Evolutionary conservation across 2,329 filamentous ascomycete species (phyloP).

Genomic region (Hypoxylon sp.): DNA sequence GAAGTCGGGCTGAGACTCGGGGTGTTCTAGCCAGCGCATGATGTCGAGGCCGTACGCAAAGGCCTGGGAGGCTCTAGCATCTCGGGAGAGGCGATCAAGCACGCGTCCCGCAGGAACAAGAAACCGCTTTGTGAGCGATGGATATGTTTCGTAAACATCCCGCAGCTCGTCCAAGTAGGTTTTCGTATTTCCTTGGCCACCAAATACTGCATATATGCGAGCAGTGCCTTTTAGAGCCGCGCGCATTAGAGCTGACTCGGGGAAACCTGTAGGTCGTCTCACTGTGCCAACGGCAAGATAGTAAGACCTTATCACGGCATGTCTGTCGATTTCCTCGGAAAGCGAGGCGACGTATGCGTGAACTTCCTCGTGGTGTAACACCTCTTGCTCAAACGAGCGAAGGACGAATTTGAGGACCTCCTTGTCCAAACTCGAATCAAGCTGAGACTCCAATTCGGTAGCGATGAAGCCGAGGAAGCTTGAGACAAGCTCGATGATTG

Average conservation of each 20-base stretch:
- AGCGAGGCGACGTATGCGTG: constrained; percentile 28
- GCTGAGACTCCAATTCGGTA: constrained; percentile 19
- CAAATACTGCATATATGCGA: constrained; percentile 34
- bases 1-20: constrained; percentile 39
- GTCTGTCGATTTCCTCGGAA: constrained; percentile 21
- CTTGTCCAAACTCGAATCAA: constrained; percentile 25
- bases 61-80: constrained; percentile 32
- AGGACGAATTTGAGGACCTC: constrained; percentile 30
- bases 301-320: constrained; percentile 30
- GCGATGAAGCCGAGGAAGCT: constrained; percentile 29
- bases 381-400: constrained; percentile 25
- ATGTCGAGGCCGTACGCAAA: constrained; percentile 43
- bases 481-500: constrained; percentile 28
- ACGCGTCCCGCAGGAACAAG: constrained; percentile 25
- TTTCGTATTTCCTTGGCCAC: constrained; percentile 39
- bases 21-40: constrained; percentile 40
- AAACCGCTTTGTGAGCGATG: constrained; percentile 27
- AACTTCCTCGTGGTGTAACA: constrained; percentile 29
- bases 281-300: constrained; percentile 28
- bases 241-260: constrained; percentile 31
- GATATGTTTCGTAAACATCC: constrained; percentile 33
- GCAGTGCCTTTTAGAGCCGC: constrained; percentile 31
- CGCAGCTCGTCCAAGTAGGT: constrained; percentile 37
- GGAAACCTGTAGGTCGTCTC: constrained; percentile 18
- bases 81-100: constrained; percentile 33